phyloP scores from a whole-genome alignment of 2,329 filamentous ascomycete species.

The Penicillium sp. region DNA sequence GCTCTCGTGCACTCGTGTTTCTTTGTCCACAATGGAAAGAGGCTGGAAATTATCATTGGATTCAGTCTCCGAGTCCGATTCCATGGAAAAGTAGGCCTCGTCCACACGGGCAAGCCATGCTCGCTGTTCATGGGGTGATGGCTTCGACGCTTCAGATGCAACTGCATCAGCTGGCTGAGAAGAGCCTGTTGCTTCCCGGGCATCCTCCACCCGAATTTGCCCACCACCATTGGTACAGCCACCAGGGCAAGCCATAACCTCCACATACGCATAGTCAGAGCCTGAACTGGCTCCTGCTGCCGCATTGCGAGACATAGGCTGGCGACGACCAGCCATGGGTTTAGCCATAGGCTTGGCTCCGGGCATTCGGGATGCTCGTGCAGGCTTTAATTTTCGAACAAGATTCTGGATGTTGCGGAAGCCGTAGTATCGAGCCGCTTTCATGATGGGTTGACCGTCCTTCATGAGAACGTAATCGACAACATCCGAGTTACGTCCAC shows the following conservation, averaged over 20 bases:
- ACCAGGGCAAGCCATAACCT: slow-evolving; percentile 99
- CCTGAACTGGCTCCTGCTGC: slow-evolving; percentile 26
- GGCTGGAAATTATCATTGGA: slow-evolving; percentile 27
- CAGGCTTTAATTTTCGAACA: slow-evolving; percentile 85
- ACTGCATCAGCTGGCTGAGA: slow-evolving; percentile 21
- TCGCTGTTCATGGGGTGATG: slow-evolving; percentile 77
- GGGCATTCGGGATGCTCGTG: slow-evolving; percentile 73
- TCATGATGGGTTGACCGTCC: slow-evolving; percentile 64
- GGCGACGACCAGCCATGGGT: slow-evolving; percentile 41
- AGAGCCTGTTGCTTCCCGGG: slow-evolving; percentile 37
- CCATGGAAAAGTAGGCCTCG: slow-evolving; percentile 84
- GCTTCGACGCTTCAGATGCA: slow-evolving; percentile 46
- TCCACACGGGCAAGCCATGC: slow-evolving; percentile 80
- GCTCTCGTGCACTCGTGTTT: slow-evolving; percentile 57
- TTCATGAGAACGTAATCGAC: slow-evolving; percentile 73
- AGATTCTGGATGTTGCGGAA: slow-evolving; percentile 99
- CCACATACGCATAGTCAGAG: slow-evolving; percentile 84
- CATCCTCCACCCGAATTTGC: slow-evolving; percentile 88
- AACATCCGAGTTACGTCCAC: slow-evolving; percentile 88
- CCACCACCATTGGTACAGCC: slow-evolving; percentile 97
- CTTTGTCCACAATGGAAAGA: slow-evolving; percentile 27
- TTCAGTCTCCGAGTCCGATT: slow-evolving; percentile 53
- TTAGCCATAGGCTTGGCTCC: slow-evolving; percentile 60
- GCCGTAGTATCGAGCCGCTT: slow-evolving; percentile 88
- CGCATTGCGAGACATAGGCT: slow-evolving; percentile 33